Base-by-base conservation (phyloP, 805 yeast genomes). In the Candida orba region DNA sequence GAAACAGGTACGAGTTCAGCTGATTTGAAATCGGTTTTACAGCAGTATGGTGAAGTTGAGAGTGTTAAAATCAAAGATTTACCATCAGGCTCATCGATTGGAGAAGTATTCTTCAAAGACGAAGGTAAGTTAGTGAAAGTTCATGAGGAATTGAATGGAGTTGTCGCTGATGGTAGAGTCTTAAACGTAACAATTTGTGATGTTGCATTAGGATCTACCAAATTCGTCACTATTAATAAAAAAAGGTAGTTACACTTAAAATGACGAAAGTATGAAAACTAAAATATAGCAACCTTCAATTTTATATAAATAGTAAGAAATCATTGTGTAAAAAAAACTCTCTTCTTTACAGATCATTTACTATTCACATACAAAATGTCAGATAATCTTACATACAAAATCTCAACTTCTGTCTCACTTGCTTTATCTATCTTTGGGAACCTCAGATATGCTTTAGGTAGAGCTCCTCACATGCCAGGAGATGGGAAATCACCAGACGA, bases 371-470 rank as follows among this genome's bases (percentile, higher is more conserved):
- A 6, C 27, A 37, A 14, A 10, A 36, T 36, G 39, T 22, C 44
- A 14, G 39, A 41, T 12, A 15, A 12, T 9, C 15, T 48, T 39
- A 53, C 72, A 18, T 65, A 67, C 43, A 69, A 72, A 56, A 63
- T 71, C 35, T 55, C 76, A 13, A 71, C 81, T 18, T 65, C 77
- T 27, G 57, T 73, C 14, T 72, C 89, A 8, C 75, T 77, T 56
- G 68, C 65, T 4, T 68, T 84, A 25, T 71, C 89, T 2, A 62
- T 71, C 8, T 75, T 10, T 8, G 29, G 29, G 29, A 27, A 27
- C 13, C 29, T 79, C 45, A 69, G 75, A 45, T 77, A 78, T 58
- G 69, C 78, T 32, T 69, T 79, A 27, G 84, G 84, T 35, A 69
- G 78, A 43, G 68, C 73, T 36, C 42, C 46, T 22, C 46, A 43